Conservation (phyloP, 1,284 basidiomycete genomes). For the Rhodotorula sp. region DNA sequence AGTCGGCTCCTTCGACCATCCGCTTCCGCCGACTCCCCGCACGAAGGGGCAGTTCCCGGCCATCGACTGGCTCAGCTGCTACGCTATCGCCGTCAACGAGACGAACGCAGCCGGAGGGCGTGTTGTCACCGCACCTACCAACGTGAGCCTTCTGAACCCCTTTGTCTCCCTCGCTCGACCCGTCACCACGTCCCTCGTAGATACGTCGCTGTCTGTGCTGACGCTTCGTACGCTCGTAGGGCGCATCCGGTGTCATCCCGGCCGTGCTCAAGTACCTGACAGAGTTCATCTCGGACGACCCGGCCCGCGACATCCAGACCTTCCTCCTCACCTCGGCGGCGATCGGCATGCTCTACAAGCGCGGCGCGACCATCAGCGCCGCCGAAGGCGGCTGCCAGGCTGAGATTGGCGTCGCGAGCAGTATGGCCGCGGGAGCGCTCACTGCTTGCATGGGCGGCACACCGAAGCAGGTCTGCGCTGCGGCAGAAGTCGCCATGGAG, state of each 20-base stretch:
- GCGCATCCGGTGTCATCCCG: constrained; percentile 78
- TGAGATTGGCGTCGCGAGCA: constrained; percentile 64
- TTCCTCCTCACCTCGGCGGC: constrained; percentile 85
- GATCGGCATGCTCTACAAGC: constrained; percentile 94
- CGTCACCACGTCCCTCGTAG: not conserved
- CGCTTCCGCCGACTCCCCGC: constrained; percentile 69
- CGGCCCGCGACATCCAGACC: constrained; percentile 79
- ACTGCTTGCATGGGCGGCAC: constrained; percentile 82
- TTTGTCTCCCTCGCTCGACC: constrained; percentile 12
- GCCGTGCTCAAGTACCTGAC: constrained; percentile 69
- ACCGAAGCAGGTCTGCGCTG: constrained; percentile 60
- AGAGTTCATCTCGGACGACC: constrained; percentile 88
- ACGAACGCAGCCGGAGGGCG: constrained; percentile 87
- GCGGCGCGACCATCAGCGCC: constrained; percentile 92
- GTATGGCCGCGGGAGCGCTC: constrained; percentile 90
- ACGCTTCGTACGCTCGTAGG: constrained; percentile 43
- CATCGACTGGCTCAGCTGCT: constrained; percentile 76
- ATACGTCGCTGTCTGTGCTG: no score
- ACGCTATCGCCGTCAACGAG: constrained; percentile 63
- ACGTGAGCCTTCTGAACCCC: constrained; percentile 51
- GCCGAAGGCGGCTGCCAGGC: constrained; percentile 74
- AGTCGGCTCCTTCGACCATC: constrained; percentile 77
- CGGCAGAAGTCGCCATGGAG: constrained; percentile 71
- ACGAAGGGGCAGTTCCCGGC: constrained; percentile 82
- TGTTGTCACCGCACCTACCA: constrained; percentile 91